Evolutionary conservation across 176 grass and related monocot species (phyloP).

Genomic region (Echinochloa phyllopogon): DNA sequence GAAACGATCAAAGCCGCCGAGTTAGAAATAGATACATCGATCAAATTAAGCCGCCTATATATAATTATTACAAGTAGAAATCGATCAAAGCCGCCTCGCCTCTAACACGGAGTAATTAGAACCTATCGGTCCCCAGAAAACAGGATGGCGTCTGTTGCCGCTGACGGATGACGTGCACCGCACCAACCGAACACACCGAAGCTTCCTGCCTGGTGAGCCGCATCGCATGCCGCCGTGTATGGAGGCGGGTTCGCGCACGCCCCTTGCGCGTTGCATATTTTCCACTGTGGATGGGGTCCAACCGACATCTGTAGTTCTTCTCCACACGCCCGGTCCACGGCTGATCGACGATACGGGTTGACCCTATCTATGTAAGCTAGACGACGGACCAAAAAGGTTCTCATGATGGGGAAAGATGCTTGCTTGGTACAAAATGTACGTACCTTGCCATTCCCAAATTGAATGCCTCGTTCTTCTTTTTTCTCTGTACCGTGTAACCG

Average conservation of each 20-base stretch:
- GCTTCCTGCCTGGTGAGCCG: constrained; percentile 9
- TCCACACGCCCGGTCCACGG: background rate
- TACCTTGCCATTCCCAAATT: background rate
- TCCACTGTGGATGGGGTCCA: background rate
- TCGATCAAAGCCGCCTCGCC: background rate
- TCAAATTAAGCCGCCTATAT: too few relatives aligned
- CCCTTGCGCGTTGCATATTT: background rate
- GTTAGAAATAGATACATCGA: too few relatives aligned
- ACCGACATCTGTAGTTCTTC: background rate
- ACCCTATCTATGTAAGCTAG: background rate
- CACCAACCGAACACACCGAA: constrained; percentile 11
- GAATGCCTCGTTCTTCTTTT: background rate
- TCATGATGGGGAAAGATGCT: background rate
- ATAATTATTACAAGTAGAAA: too few relatives aligned
- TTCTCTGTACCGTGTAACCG: background rate
- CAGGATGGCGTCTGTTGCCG: background rate
- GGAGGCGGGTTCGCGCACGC: background rate
- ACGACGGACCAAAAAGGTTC: background rate
- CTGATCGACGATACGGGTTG: background rate
- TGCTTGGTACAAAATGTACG: background rate
- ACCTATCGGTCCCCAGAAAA: background rate
- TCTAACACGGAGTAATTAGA: too few relatives aligned
- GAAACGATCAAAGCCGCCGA: background rate
- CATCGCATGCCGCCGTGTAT: background rate
- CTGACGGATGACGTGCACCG: background rate